Percentiles rank a stretch among this genome's conserved stretches.
These are phyloP conservation scores for Medicago ruthenica DNA, from an alignment of 306 rosid genomes.

Conservation along the genomic window DNA sequence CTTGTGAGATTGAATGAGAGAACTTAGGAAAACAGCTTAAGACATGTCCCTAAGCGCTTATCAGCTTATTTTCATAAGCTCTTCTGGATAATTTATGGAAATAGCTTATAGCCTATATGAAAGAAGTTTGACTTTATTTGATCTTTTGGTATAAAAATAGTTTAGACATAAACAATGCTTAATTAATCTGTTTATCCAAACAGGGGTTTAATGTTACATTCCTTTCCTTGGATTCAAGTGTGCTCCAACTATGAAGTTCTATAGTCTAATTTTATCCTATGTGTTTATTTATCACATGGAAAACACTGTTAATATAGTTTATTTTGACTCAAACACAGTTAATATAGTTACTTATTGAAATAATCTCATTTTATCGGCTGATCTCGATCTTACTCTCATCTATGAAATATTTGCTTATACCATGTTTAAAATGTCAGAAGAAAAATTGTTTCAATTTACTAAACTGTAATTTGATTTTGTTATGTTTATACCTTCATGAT, in stretches of 20 bases:
- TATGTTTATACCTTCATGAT: slow-evolving; percentile 42
- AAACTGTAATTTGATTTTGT: neutral
- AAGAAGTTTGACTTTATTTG: neutral
- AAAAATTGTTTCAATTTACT: neutral
- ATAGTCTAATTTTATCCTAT: too few relatives aligned
- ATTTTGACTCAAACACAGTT: too few relatives aligned
- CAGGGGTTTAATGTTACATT: neutral
- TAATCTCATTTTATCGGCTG: too few relatives aligned
- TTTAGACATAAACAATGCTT: neutral
- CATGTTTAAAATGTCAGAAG: neutral
- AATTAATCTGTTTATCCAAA: neutral
- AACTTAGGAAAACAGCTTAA: neutral
- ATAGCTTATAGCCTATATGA: neutral
- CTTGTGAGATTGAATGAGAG: neutral
- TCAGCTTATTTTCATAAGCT: too few relatives aligned
- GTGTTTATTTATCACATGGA: too few relatives aligned
- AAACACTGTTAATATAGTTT: too few relatives aligned
- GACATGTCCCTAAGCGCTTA: neutral
- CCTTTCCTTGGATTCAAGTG: neutral
- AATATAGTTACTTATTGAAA: too few relatives aligned
- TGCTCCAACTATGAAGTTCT: neutral
- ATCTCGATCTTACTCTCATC: too few relatives aligned
- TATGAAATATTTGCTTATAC: too few relatives aligned
- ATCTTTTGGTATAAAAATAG: neutral
- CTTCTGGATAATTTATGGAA: too few relatives aligned